These are phyloP conservation scores for Colletotrichum camelliae DNA, from an alignment of 2,329 filamentous ascomycete species.

Conservation along the genomic window DNA sequence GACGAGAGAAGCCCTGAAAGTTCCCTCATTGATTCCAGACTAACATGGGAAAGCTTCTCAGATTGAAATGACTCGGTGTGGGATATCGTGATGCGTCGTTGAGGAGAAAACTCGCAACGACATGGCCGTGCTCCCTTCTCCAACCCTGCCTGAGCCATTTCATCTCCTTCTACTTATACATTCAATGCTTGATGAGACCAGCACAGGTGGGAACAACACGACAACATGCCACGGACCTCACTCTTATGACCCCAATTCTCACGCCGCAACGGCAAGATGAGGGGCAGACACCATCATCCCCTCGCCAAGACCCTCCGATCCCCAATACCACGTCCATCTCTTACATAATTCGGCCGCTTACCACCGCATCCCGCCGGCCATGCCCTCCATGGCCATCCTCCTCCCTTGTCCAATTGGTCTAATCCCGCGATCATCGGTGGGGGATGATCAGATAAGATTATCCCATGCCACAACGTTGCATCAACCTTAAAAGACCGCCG, in stretches of 20 bases:
- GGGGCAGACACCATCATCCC: background rate
- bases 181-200: too few relatives aligned
- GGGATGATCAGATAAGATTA: constrained; percentile 3
- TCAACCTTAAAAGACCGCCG: background rate
- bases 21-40: too few relatives aligned
- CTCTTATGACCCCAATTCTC: background rate
- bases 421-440: background rate
- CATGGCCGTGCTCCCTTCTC: too few relatives aligned
- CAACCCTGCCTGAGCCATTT: too few relatives aligned
- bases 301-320: background rate
- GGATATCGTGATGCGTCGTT: too few relatives aligned
- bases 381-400: background rate
- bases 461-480: background rate
- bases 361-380: background rate
- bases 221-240: background rate
- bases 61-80: too few relatives aligned
- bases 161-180: too few relatives aligned
- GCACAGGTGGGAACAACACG: too few relatives aligned
- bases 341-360: background rate
- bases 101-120: too few relatives aligned
- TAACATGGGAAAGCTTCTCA: too few relatives aligned
- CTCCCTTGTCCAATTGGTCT: background rate
- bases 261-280: background rate
- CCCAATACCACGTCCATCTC: background rate
- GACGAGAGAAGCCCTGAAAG: too few relatives aligned